Conservation (phyloP, 2,329 filamentous ascomycete genomes). For the Chaetomiaceae sp. region DNA sequence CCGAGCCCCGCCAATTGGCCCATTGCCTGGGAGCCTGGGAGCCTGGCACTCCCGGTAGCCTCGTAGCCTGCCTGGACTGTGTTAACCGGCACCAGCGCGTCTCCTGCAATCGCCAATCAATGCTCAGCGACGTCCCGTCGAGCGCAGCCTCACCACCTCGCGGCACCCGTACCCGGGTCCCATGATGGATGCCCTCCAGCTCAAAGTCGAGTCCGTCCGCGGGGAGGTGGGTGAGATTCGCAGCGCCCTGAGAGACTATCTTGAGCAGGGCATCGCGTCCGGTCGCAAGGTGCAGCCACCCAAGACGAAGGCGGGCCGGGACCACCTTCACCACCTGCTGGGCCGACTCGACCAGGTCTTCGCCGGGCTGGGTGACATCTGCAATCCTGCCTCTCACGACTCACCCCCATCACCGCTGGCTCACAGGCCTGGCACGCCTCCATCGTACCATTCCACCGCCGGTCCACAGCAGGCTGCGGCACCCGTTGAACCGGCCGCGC, state of each 20-base stretch:
- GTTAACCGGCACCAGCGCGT: too few species aligned
- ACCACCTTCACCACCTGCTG: slow-evolving; percentile 20
- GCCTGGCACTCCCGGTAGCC: too few species aligned
- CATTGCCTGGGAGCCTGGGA: too few species aligned
- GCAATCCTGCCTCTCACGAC: slow-evolving; percentile 7
- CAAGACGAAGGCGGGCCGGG: slow-evolving; percentile 20
- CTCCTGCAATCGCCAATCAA: slow-evolving; percentile 13
- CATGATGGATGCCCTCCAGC: slow-evolving; percentile 23
- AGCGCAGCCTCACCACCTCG: slow-evolving; percentile 12
- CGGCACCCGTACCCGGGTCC: slow-evolving; percentile 18
- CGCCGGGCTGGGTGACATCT: slow-evolving; percentile 9
- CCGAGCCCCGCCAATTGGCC: too few species aligned
- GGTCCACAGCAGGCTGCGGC: neutral
- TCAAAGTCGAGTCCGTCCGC: slow-evolving; percentile 20
- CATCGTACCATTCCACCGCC: slow-evolving; percentile 10
- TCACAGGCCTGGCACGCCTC: slow-evolving; percentile 12
- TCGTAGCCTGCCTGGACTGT: too few species aligned
- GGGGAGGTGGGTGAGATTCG: slow-evolving; percentile 20
- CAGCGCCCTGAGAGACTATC: slow-evolving; percentile 17
- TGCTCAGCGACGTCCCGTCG: slow-evolving; percentile 2
- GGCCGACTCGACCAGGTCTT: slow-evolving; percentile 19
- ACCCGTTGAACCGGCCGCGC: neutral
- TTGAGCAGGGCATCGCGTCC: slow-evolving; percentile 15
- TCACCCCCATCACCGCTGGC: slow-evolving; percentile 7
- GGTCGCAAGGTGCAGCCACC: slow-evolving; percentile 23